Base-by-base conservation (phyloP, 805 yeast genomes). In the Maudiozyma bulderi region DNA sequence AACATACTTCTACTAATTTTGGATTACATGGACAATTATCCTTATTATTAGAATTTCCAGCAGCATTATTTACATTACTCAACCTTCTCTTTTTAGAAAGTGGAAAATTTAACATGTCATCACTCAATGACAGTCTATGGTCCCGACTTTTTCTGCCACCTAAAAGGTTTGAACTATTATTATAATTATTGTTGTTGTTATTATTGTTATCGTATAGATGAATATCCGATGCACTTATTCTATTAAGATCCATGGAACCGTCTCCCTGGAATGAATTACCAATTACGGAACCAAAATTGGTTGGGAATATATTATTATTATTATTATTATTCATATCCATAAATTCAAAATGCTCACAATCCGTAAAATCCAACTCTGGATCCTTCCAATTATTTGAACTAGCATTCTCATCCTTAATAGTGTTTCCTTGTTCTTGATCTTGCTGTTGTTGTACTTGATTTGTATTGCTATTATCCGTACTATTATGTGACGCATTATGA, bases 301-400 rank as follows among this genome's bases (percentile, higher is more conserved):
- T 35, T n/a, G 8, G n/a, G n/a, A 35, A 35, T 6, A 15, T n/a
- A 39, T 39, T 39, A 20, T 39, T 39, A 28, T 11, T 13, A 14
- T 28, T 32, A 14, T 14, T 15, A n/a, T 13, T 32, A 52, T 67
- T 71, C 50, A 68, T 66, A 50, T 72, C 70, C 37, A 70, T 57
- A 45, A 69, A 71, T 53, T 72, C 74, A 51, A 72, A 71, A 55
- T 69, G 73, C 44, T 69, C 67, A 52, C 73, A 67, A 32, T 69
- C 74, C 1, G 30, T 38, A 15, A 40, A 44, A 15, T 32, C 20
- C 11, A 28, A 11, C 9, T 38, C 38, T 2, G 15, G n/a, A 35
- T 35, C 11, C 11, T 1, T 35, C 7, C 14, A 14, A 11, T 11
- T 3, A 9, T 9, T 14, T 35, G 38, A 35, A 11, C 15, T 35